phyloP scores from a whole-genome alignment of 306 rosid genomes.

The Vicia faba region DNA sequence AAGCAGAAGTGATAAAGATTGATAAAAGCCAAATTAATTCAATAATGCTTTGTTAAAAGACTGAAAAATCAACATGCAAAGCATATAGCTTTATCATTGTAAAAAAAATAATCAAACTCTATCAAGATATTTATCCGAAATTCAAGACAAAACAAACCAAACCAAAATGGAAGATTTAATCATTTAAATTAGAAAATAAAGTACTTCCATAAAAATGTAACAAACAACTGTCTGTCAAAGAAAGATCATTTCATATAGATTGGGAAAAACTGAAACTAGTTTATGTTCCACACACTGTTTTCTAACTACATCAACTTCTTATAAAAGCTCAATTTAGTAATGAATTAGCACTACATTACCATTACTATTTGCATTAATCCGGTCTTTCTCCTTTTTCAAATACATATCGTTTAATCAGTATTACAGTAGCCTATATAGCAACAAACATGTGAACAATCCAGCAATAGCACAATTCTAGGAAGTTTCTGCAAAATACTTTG shows the following conservation, averaged over 20 bases:
- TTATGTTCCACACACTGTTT: constrained; percentile 23
- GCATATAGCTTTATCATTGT: constrained; percentile 10
- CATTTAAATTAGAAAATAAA: constrained; percentile 27
- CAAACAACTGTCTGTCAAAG: constrained; percentile 6
- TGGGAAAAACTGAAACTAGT: constrained; percentile 8
- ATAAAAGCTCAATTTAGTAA: constrained; percentile 28
- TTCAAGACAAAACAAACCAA: constrained; percentile 21
- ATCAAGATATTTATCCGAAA: constrained; percentile 21
- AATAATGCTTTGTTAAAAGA: constrained; percentile 19
- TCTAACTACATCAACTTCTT: constrained; percentile 24
- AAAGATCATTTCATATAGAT: constrained; percentile 5
- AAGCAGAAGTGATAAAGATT: constrained; percentile 31
- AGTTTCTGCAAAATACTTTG: constrained; percentile 4
- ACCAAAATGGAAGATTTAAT: constrained; percentile 11
- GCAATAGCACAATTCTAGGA: constrained; percentile 7
- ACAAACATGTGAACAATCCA: constrained; percentile 29
- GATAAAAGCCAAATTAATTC: constrained; percentile 22
- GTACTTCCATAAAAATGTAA: not conserved
- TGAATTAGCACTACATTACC: constrained; percentile 13
- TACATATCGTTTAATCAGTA: constrained; percentile 23
- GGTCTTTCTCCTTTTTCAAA: not conserved
- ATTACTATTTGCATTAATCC: constrained; percentile 24
- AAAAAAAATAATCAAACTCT: constrained; percentile 17
- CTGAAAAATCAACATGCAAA: constrained; percentile 13
- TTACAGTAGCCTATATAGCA: constrained; percentile 10